phyloP scores from a whole-genome alignment of 2,329 filamentous ascomycete species.

The Penicillium psychrosexuale region DNA sequence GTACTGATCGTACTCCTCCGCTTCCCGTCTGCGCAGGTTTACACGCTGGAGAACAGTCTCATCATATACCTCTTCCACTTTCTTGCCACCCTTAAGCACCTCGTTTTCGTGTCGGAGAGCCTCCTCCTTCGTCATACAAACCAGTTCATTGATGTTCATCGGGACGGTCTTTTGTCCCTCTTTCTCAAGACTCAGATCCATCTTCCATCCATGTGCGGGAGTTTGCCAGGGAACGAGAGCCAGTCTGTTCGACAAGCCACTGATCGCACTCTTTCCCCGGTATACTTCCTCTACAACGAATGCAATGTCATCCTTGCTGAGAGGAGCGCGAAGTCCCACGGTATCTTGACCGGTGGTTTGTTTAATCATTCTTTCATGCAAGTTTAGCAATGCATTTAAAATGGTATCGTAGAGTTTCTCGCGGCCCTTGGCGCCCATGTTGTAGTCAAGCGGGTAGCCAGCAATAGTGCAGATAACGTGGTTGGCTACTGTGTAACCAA shows the following conservation, averaged over 20 bases:
- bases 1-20: constrained; percentile 54
- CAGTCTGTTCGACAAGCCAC: constrained; percentile 74
- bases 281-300: constrained; percentile 90
- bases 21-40: constrained; percentile 64
- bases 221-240: constrained; percentile 76
- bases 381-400: constrained; percentile 68
- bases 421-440: constrained; percentile 72
- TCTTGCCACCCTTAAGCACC: constrained; percentile 67
- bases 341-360: constrained; percentile 51
- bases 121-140: constrained; percentile 93
- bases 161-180: constrained; percentile 75
- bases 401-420: constrained; percentile 93
- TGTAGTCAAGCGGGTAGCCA: constrained; percentile 78
- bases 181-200: constrained; percentile 57
- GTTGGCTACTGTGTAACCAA: constrained; percentile 87
- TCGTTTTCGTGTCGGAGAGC: constrained; percentile 74
- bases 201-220: constrained; percentile 58
- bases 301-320: constrained; percentile 76
- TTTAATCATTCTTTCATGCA: constrained; percentile 72
- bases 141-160: constrained; percentile 67
- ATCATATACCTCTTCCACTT: constrained; percentile 71
- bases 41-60: constrained; percentile 64
- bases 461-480: constrained; percentile 80
- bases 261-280: constrained; percentile 76
- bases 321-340: constrained; percentile 72